A percentile compares a stretch with the other conserved stretches of the same genome.
Evolutionary conservation across 2,329 filamentous ascomycete genomes (phyloP).

Genomic region (Phialophora expanda): DNA sequence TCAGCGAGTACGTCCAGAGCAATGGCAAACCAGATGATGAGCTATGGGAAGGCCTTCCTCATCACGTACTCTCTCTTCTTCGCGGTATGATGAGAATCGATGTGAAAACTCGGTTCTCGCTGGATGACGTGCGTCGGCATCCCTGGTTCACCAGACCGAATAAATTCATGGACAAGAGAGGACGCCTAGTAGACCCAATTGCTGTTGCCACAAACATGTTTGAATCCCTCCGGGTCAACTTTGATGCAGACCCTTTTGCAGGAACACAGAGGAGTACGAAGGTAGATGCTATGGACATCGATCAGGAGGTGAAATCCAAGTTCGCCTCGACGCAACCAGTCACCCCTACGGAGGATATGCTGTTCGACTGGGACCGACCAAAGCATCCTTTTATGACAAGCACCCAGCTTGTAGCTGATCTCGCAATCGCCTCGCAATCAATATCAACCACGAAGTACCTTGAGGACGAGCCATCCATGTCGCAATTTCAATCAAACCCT

Average conservation of each 20-base stretch:
- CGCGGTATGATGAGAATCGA: constrained; percentile 92
- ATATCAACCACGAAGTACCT: constrained; percentile 56
- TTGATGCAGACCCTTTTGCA: constrained; percentile 69
- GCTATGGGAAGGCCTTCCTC: constrained; percentile 79
- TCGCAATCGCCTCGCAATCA: constrained; percentile 54
- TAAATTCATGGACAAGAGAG: constrained; percentile 73
- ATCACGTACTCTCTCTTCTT: constrained; percentile 76
- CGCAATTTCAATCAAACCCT: constrained; percentile 81
- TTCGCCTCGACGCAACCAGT: constrained; percentile 88
- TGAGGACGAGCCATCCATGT: constrained; percentile 80
- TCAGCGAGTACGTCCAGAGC: constrained; percentile 79
- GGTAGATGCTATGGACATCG: constrained; percentile 71
- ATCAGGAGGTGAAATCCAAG: constrained; percentile 56
- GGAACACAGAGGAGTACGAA: constrained; percentile 48
- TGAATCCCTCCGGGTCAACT: constrained; percentile 86
- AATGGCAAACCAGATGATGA: constrained; percentile 83
- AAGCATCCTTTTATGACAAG: constrained; percentile 55
- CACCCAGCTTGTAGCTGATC: constrained; percentile 32
- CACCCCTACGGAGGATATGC: constrained; percentile 71
- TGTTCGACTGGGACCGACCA: constrained; percentile 89
- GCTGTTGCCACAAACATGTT: constrained; percentile 94
- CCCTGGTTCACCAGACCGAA: constrained; percentile 93
- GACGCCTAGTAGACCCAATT: constrained; percentile 77
- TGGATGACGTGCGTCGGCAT: constrained; percentile 84
- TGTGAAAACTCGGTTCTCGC: constrained; percentile 74